phyloP scores from a whole-genome alignment of 345 rosid genomes.

The Theobroma cacao region DNA sequence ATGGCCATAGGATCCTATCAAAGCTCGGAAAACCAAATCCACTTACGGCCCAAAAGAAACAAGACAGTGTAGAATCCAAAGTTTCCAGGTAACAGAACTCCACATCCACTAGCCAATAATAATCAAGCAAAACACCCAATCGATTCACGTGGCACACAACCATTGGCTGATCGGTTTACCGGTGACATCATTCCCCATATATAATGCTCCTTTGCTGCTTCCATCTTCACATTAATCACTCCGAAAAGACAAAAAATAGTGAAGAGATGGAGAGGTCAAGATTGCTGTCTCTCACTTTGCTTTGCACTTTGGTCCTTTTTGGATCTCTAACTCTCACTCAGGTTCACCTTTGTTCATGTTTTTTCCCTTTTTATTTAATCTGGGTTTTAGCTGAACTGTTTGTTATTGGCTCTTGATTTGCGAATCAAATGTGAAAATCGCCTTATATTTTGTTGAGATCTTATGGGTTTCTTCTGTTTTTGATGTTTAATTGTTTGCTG shows the following conservation, averaged over 20 bases:
- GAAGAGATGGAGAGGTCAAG: conserved; percentile 47
- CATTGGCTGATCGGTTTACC: neutral
- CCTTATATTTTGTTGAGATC: conserved; percentile 11
- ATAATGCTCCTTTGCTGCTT: neutral
- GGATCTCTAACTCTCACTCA: conserved; percentile 44
- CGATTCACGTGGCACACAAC: neutral
- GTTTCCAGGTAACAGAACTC: neutral
- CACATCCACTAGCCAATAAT: neutral
- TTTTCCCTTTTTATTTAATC: neutral
- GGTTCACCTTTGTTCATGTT: conserved; percentile 29
- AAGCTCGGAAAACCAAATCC: neutral
- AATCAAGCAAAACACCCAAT: neutral
- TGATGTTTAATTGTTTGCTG: neutral
- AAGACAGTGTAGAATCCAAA: neutral
- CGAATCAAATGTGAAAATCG: neutral
- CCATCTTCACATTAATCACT: neutral
- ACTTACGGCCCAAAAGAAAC: neutral
- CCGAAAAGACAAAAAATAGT: neutral
- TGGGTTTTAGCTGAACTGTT: neutral
- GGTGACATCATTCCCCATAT: neutral
- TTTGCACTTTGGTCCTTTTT: conserved; percentile 39
- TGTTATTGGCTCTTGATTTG: neutral
- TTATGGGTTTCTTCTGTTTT: conserved; percentile 3
- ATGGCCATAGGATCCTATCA: neutral
- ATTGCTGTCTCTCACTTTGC: conserved; percentile 24